These are phyloP conservation scores for Epichloe brachyelytri DNA, from an alignment of 2,329 filamentous ascomycete species.

Conservation along the genomic window DNA sequence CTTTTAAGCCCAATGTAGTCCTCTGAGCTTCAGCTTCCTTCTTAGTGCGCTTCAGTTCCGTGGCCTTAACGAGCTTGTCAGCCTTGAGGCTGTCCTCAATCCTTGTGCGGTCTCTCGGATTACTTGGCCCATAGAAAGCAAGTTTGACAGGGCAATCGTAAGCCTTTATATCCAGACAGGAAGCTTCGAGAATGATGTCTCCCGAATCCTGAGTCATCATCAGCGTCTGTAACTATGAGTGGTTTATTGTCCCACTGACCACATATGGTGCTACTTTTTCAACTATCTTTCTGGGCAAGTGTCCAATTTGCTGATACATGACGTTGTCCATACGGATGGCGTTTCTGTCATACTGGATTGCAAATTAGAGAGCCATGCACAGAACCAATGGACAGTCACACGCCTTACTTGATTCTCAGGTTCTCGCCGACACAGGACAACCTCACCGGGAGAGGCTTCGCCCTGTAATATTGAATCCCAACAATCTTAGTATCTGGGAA, in stretches of 20 bases:
- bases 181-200: slow-evolving; percentile 53
- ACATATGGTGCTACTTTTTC: slow-evolving; percentile 63
- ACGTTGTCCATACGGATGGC: slow-evolving; percentile 73
- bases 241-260: slow-evolving; percentile 25
- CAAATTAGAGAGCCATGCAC: not conserved
- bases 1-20: slow-evolving; percentile 27
- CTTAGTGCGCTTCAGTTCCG: slow-evolving; percentile 41
- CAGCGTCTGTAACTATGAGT: not conserved
- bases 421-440: slow-evolving; percentile 51
- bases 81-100: slow-evolving; percentile 50
- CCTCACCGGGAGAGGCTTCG: slow-evolving; percentile 47
- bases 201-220: slow-evolving; percentile 32
- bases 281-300: slow-evolving; percentile 55
- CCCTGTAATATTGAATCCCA: slow-evolving; percentile 49
- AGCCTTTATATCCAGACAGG: slow-evolving; percentile 52
- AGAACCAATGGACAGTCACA: not conserved
- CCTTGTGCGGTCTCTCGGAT: slow-evolving; percentile 34
- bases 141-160: slow-evolving; percentile 65
- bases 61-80: slow-evolving; percentile 49
- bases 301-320: slow-evolving; percentile 61
- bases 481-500: slow-evolving; percentile 34
- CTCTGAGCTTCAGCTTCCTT: slow-evolving; percentile 40
- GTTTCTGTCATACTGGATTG: slow-evolving; percentile 50
- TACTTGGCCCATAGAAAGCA: slow-evolving; percentile 54
- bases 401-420: slow-evolving; percentile 42